Base-by-base conservation (phyloP, 371 early-diverging fungal species). In the Mortierella sp. region DNA sequence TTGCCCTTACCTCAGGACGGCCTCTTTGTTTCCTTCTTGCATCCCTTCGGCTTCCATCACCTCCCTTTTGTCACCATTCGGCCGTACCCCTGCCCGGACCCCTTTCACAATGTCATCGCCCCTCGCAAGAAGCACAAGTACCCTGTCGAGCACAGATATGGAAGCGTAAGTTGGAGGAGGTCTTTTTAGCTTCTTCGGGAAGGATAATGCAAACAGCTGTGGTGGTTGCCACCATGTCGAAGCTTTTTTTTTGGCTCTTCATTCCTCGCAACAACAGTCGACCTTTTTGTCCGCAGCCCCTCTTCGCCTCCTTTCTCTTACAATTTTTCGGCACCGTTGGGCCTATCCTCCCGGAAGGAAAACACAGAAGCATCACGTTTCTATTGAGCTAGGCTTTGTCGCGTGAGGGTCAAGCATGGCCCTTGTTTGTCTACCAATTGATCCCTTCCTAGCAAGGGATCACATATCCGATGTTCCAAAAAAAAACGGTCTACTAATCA, bases 81-180 rank as follows among this genome's bases (percentile, higher is more conserved):
- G 43, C 37, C 21, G 28, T 6, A 28, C 14, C 61, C 61, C 61
- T 61, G 13, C 57, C 34, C 16, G 43, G 67, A 67, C 40, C 34
- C 37, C 19, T 34, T 67, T 71, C 44, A 31, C 44, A 73, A 85
- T 85, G 86, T 76, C 86, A 21, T 81, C 82, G 21, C 86, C 86
- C 4, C 79, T 85, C 1, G 78, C 78, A 64, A 72, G 79, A 69
- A 85, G 79, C 59, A 53, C 79, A 34, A 81, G 79, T 72, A 76
- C 81, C 51, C 71, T 85, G 75, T 85, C 86, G 26, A 81, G 79
- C 74, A 59, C 73, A 40, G 86, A 85, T 79, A 85, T 79, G 73
- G 86, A 85, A 69, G 86, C 86, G 86, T 85, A 81, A 71, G 86
- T 84, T 54, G 8, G 31, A 46, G 46, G 46, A 16, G 50, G 50